Conservation (phyloP, 768 basidiomycete genomes). For the Thelephora aurantiotincta region DNA sequence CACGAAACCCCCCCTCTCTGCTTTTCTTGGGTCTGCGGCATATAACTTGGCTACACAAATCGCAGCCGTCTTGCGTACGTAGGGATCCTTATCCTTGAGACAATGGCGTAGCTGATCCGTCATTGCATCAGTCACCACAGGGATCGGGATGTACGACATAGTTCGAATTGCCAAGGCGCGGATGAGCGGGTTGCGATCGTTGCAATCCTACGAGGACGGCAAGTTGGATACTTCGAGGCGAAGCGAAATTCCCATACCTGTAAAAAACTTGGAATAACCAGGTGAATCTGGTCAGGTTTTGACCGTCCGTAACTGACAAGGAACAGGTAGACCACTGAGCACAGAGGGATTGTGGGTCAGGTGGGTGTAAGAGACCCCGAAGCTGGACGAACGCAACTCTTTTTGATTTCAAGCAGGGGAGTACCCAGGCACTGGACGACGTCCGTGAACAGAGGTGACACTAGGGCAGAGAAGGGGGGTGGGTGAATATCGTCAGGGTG, state of each 20-base stretch:
- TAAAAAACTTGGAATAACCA: conserved; percentile 83
- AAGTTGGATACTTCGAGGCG: conserved; percentile 5
- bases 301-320: conserved; percentile 92
- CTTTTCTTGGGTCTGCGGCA: conserved; percentile 70
- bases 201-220: conserved; percentile 59
- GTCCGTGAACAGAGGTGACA: conserved; percentile 92
- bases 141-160: conserved; percentile 97
- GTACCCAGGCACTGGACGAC: conserved; percentile 93
- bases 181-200: conserved; percentile 91
- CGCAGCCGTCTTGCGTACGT: conserved; percentile 96
- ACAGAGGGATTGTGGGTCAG: neutral
- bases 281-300: conserved; percentile 85
- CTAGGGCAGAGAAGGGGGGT: conserved; percentile 22
- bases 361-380: neutral
- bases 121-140: conserved; percentile 72
- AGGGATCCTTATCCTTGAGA: conserved; percentile 88
- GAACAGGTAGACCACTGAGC: conserved; percentile 90
- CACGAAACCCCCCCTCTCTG: conserved; percentile 85
- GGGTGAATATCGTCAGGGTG: conserved; percentile 22
- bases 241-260: conserved; percentile 36
- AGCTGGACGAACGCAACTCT: conserved; percentile 43
- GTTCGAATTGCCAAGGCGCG: conserved; percentile 95
- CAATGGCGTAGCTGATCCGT: conserved; percentile 86
- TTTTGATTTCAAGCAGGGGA: conserved; percentile 95
- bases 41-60: conserved; percentile 97